Conservation (phyloP, 2,329 filamentous ascomycete genomes). For the Dothideomycetes sp. region DNA sequence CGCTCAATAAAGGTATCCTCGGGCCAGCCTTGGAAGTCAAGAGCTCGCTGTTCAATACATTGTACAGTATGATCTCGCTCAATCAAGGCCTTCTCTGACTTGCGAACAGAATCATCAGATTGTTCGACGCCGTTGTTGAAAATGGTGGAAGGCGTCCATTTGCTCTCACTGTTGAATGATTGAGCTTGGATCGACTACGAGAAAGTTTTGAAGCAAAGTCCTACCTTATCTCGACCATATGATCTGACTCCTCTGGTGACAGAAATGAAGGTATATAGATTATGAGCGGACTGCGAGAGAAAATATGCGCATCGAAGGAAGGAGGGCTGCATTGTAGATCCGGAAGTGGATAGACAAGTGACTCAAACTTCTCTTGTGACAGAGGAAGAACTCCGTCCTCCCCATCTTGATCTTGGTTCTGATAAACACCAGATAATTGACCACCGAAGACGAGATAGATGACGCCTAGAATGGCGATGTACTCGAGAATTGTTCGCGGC, state of each 20-base stretch:
- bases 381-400: slow-evolving; percentile 10
- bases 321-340: slow-evolving; percentile 28
- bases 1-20: slow-evolving; percentile 47
- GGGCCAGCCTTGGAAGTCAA: slow-evolving; percentile 50
- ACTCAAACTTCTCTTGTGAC: slow-evolving; percentile 22
- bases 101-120: slow-evolving; percentile 38
- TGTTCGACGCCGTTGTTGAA: slow-evolving; percentile 37
- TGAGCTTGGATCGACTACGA: too few relatives aligned
- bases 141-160: slow-evolving; percentile 44
- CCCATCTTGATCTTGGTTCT: not conserved
- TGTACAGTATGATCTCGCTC: slow-evolving; percentile 38
- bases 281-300: slow-evolving; percentile 43
- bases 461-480: slow-evolving; percentile 18
- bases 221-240: slow-evolving; percentile 44
- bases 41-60: slow-evolving; percentile 48
- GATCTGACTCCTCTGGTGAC: slow-evolving; percentile 34
- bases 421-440: slow-evolving; percentile 7
- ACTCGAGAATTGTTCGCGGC: slow-evolving; percentile 19
- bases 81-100: slow-evolving; percentile 40
- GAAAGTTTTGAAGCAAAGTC: slow-evolving; percentile 3
- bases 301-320: slow-evolving; percentile 34
- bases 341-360: slow-evolving; percentile 28
- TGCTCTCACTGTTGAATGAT: slow-evolving; percentile 23
- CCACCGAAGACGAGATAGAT: slow-evolving; percentile 22
- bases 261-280: slow-evolving; percentile 49